Evolutionary conservation across 345 rosid species (phyloP).

Genomic region (Kandelia obovata): DNA sequence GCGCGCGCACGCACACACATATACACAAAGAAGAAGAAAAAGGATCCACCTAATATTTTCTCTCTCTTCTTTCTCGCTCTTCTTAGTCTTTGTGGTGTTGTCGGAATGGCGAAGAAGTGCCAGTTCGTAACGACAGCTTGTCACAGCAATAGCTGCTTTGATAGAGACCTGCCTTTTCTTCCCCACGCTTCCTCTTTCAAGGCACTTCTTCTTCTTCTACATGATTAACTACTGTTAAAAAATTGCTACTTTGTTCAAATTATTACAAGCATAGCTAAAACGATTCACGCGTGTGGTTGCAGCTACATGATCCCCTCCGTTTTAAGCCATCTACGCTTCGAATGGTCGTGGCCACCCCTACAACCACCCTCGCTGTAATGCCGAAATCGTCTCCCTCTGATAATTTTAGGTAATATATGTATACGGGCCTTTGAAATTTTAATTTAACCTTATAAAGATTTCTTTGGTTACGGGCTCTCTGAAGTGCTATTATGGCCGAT

Average conservation of each 20-base stretch:
- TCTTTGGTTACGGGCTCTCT: too few relatives aligned
- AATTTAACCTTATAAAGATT: not conserved
- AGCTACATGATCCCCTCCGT: constrained; percentile 9
- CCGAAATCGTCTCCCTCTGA: constrained; percentile 11
- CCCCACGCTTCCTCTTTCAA: constrained; percentile 6
- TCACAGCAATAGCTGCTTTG: not conserved
- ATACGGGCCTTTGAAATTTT: not conserved
- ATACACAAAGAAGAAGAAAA: too few relatives aligned
- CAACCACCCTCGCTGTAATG: not conserved
- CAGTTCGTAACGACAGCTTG: not conserved
- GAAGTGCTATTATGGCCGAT: too few relatives aligned
- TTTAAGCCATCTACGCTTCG: constrained; percentile 5
- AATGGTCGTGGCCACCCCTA: not conserved
- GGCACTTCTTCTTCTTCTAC: constrained; percentile 10
- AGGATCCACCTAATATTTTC: too few relatives aligned
- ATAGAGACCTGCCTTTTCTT: not conserved
- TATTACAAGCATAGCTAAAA: not conserved
- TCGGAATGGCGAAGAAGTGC: not conserved
- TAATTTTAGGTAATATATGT: constrained; percentile 8
- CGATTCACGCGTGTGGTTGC: not conserved
- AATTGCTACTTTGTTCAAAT: not conserved
- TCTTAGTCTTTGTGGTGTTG: too few relatives aligned
- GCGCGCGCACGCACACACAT: too few relatives aligned
- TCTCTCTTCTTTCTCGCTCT: too few relatives aligned
- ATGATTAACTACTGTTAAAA: not conserved